Evolutionary conservation across 805 yeast genomes (phyloP).

Genomic region (Isabelozyma gotoi): DNA sequence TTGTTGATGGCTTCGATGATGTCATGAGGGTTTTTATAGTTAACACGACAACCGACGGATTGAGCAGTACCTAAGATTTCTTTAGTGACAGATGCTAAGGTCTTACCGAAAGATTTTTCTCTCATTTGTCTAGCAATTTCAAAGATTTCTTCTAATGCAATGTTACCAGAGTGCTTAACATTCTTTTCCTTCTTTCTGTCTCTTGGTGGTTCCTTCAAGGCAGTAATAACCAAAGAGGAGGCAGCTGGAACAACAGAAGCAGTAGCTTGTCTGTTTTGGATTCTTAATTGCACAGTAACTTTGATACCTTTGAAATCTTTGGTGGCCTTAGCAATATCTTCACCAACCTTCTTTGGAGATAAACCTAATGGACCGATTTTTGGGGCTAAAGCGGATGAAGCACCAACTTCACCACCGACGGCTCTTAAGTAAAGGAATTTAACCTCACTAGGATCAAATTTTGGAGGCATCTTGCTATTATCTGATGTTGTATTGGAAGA

Average conservation of each 20-base stretch:
- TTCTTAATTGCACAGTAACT: slow-evolving; percentile 97
- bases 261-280: slow-evolving; percentile 99
- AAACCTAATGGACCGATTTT: slow-evolving; percentile 99
- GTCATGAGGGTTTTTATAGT: slow-evolving; percentile 99
- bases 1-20: slow-evolving; percentile 97
- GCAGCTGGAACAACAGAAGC: slow-evolving; percentile 99
- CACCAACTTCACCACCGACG: slow-evolving; percentile 99
- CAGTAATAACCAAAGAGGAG: slow-evolving; percentile 97
- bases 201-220: slow-evolving; percentile 99
- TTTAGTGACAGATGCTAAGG: slow-evolving; percentile 93
- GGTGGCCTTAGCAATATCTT: slow-evolving; percentile 99
- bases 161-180: slow-evolving; percentile 99
- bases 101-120: slow-evolving; percentile 97
- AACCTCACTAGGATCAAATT: slow-evolving; percentile 98
- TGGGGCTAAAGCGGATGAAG: slow-evolving; percentile 99
- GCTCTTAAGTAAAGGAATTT: slow-evolving; percentile 98
- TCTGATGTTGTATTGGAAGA: neutral
- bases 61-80: slow-evolving; percentile 99
- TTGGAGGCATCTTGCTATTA: slow-evolving; percentile 79
- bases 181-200: slow-evolving; percentile 99
- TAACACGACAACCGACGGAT: slow-evolving; percentile 99
- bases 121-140: slow-evolving; percentile 98
- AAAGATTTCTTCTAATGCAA: slow-evolving; percentile 92
- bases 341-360: slow-evolving; percentile 99
- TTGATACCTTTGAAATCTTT: slow-evolving; percentile 98